These are phyloP conservation scores for Fusarium sp. DNA, from an alignment of 2,329 filamentous ascomycete species.

Conservation along the genomic window DNA sequence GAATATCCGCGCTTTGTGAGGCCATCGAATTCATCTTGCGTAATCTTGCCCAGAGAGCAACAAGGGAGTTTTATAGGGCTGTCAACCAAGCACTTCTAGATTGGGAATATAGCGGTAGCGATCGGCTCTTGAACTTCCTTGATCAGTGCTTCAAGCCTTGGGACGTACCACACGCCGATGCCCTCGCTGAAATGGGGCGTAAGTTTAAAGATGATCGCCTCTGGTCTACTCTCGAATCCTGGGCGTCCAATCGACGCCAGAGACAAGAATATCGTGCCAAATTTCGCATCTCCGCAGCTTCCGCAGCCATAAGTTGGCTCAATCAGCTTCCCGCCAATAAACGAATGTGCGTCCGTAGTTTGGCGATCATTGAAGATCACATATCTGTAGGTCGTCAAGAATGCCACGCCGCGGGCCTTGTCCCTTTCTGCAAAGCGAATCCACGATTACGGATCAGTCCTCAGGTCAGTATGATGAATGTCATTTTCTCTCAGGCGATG, in stretches of 20 bases:
- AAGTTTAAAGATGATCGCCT: neutral
- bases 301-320: slow-evolving; percentile 6
- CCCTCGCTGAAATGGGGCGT: neutral
- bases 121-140: accelerated
- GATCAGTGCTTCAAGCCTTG: neutral
- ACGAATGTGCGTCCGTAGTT: neutral
- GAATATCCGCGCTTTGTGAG: accelerated
- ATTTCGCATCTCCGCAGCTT: slow-evolving; percentile 1
- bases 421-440: slow-evolving; percentile 17
- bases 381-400: neutral
- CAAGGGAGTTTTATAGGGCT: accelerated
- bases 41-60: accelerated
- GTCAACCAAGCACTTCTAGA: accelerated
- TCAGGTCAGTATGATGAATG: neutral
- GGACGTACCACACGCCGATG: neutral
- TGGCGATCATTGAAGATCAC: neutral
- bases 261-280: neutral
- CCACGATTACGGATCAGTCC: neutral
- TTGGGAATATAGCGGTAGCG: neutral
- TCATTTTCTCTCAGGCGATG: neutral
- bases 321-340: neutral
- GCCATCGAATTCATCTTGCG: neutral
- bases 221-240: neutral
- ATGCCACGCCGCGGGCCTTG: neutral
- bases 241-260: accelerated